A percentile compares a stretch with the other conserved stretches of the same genome.
These are phyloP conservation scores for Solanum neorickii DNA, from an alignment of 257 asterid species.

Conservation along the genomic window DNA sequence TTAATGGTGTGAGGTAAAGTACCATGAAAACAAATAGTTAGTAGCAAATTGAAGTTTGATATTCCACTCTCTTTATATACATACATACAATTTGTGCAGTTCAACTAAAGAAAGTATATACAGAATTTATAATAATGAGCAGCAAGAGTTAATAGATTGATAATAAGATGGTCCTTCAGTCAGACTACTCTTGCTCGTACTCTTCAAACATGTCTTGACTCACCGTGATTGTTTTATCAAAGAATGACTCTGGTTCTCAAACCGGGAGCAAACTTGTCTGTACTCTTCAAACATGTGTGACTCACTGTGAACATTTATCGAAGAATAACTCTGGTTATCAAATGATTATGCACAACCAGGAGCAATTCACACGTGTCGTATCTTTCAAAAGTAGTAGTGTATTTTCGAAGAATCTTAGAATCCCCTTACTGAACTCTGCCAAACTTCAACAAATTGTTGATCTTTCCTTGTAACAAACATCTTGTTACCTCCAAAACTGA, in stretches of 20 bases:
- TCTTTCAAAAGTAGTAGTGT: neutral
- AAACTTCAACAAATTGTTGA: slow-evolving; percentile 67
- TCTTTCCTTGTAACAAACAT: slow-evolving; percentile 77
- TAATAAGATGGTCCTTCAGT: neutral
- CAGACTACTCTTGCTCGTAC: neutral
- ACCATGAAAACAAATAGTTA: neutral
- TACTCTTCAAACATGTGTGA: neutral
- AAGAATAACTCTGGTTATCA: neutral
- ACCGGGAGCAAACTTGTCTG: neutral
- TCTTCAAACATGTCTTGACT: neutral
- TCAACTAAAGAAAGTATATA: neutral
- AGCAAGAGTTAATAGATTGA: neutral
- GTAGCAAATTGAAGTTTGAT: neutral
- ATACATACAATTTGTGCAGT: neutral
- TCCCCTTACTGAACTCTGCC: slow-evolving; percentile 46
- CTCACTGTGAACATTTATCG: neutral
- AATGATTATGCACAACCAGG: neutral
- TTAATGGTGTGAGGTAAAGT: neutral
- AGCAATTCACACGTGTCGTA: neutral
- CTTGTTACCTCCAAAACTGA: slow-evolving; percentile 74
- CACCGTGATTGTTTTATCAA: neutral
- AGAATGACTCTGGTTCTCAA: neutral
- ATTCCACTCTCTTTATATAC: neutral
- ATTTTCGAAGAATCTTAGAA: neutral
- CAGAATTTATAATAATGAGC: neutral